A percentile compares a stretch with the other conserved stretches of the same genome.
phyloP scores from a whole-genome alignment of 352 stramenopile species.

The Phytophthora hibernalis region DNA sequence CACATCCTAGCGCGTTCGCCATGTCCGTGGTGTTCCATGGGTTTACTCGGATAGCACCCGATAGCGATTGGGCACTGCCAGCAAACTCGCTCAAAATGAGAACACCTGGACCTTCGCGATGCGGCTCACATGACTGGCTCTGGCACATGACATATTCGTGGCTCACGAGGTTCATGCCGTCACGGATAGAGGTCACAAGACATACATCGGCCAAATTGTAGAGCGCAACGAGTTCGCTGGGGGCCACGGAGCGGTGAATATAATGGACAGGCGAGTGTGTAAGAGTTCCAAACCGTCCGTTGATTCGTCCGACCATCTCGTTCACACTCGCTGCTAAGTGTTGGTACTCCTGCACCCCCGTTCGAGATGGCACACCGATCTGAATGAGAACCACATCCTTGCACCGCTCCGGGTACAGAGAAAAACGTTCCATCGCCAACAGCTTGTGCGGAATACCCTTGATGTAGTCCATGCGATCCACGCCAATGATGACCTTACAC shows the following conservation, averaged over 20 bases:
- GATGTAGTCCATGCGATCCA: conserved; percentile 89
- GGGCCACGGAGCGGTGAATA: conserved; percentile 82
- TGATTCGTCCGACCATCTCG: conserved; percentile 90
- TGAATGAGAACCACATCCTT: conserved; percentile 95
- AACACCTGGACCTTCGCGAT: conserved; percentile 77
- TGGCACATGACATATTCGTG: conserved; percentile 92
- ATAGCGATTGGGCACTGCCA: conserved; percentile 88
- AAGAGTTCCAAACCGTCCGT: conserved; percentile 85
- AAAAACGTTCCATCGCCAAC: conserved; percentile 85
- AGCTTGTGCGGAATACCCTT: conserved; percentile 91
- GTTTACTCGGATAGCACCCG: conserved; percentile 89
- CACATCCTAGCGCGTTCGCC: conserved; percentile 71
- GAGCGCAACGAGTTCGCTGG: conserved; percentile 86
- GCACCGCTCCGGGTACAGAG: conserved; percentile 85
- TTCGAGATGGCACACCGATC: conserved; percentile 93
- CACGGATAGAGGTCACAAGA: conserved; percentile 89
- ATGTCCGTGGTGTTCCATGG: conserved; percentile 90
- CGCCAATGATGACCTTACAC: conserved; percentile 85
- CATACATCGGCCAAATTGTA: conserved; percentile 92
- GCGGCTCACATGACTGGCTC: conserved; percentile 60
- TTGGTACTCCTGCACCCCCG: conserved; percentile 87
- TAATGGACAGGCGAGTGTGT: conserved; percentile 91
- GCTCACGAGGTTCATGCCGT: conserved; percentile 92
- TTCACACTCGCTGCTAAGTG: conserved; percentile 85
- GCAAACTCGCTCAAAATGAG: conserved; percentile 91